Evolutionary conservation across 306 rosid genomes (phyloP).

Genomic region (Erythrophleum fordii): DNA sequence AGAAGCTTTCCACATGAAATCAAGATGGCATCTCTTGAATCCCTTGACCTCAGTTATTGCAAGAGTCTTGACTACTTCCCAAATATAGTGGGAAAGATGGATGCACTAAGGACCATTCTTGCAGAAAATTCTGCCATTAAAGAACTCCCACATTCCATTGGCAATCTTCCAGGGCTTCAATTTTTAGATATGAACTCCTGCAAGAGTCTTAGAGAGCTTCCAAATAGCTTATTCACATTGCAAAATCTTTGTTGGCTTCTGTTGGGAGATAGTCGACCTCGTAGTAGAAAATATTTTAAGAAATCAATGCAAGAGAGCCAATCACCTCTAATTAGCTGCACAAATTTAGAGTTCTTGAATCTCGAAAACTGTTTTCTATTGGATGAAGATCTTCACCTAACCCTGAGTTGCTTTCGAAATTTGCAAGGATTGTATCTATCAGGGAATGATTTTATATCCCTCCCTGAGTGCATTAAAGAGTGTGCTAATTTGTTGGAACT

Average conservation of each 20-base stretch:
- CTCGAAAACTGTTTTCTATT: background rate
- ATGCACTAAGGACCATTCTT: background rate
- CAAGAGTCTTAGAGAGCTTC: background rate
- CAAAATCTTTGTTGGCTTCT: background rate
- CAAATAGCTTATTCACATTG: background rate
- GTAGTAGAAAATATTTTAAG: background rate
- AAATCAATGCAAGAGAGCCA: background rate
- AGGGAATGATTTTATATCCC: background rate
- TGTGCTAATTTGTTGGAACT: background rate
- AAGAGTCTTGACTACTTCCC: constrained; percentile 13
- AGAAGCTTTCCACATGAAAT: background rate
- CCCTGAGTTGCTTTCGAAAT: background rate
- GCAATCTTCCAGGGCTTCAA: constrained; percentile 9
- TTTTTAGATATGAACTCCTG: background rate
- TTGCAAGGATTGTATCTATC: background rate
- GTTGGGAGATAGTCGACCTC: background rate
- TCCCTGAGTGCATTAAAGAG: constrained; percentile 32
- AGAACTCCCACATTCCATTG: constrained; percentile 16
- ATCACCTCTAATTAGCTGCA: background rate
- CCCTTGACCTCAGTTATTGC: background rate
- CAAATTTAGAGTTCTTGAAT: background rate
- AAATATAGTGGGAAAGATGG: constrained; percentile 5
- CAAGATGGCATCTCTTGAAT: constrained; percentile 14
- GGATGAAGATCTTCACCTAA: constrained; percentile 14
- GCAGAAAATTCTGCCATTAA: background rate